Base-by-base conservation (phyloP, 768 basidiomycete species). In the Auricularia auricula-judae region DNA sequence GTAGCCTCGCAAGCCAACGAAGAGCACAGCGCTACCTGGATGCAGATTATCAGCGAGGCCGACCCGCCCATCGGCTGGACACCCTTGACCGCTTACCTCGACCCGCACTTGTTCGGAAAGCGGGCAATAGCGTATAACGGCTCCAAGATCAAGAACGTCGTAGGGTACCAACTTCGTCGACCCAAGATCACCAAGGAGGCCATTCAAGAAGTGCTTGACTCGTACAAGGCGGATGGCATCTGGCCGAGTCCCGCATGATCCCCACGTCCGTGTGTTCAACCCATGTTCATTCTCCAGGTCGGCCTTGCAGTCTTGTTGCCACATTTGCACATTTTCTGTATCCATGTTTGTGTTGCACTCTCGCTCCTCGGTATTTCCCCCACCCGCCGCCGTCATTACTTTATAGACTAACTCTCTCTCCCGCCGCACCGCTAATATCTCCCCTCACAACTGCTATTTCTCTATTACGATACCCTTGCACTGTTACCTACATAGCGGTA, bases 1-100 rank as follows among this genome's bases (percentile, higher is more conserved):
- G 73, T 82, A 47, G 82, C 91, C 5, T 89, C 92, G 70, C 88
- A 91, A 61, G 89, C 91, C 70, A 93, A 93, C 71, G 90, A 92
- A 71, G 82, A 85, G 60, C 91, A 94, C 70, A 88, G 91, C 36
- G 78, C 82, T 62, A 85, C 83, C 11, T 94, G 92, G 92, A 89
- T 86, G 7, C 81, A 89, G 72, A 91, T 94, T 87, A 81, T 91
- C 68, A 75, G 76, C 23, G 83, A 76, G 58, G 87, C 91, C 42
- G 81, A 83, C 44, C 89, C 89, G 33, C 87, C 87, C 2, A 79
- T 91, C 64, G 78, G 81, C 12, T 86, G 88, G 65, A 85, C 88
- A 0, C 89, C 87, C 1, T 74, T 93, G 66, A 83, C 79, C 21
- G 87, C 90, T 0, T 94, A 92, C 73, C 86, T 91, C 84, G 88